phyloP scores from a whole-genome alignment of 1,284 basidiomycete genomes.

The Taiwanofungus camphoratus region DNA sequence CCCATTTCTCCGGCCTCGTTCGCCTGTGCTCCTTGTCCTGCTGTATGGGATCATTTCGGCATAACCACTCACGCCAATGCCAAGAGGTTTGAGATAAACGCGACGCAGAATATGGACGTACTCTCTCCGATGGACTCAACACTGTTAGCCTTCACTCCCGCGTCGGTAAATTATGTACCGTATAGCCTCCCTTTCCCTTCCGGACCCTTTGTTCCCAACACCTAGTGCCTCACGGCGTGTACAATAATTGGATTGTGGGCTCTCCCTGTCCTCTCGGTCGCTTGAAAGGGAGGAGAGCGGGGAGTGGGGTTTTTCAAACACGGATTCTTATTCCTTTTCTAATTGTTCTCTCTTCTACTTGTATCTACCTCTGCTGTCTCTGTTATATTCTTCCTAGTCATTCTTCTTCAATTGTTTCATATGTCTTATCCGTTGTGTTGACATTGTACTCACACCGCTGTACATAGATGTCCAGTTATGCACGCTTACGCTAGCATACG shows the following conservation, averaged over 20 bases:
- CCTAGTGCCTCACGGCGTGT: conserved; percentile 12
- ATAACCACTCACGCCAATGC: conserved; percentile 3
- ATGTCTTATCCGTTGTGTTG: background rate
- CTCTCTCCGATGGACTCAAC: conserved; percentile 6
- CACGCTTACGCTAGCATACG: background rate
- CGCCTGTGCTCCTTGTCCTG: conserved; percentile 9
- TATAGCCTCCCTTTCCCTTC: conserved; percentile 14
- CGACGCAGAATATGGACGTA: conserved; percentile 1
- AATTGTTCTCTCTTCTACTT: background rate
- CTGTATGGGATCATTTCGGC: conserved; percentile 10
- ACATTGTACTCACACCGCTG: background rate
- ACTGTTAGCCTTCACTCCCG: conserved; percentile 7
- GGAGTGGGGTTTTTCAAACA: conserved; percentile 12
- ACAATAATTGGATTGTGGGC: conserved; percentile 12
- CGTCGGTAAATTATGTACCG: background rate
- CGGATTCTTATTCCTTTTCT: conserved; percentile 12
- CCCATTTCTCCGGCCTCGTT: conserved; percentile 16
- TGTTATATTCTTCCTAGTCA: conserved; percentile 1
- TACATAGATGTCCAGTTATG: background rate
- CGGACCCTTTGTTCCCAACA: conserved; percentile 12
- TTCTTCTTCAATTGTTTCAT: background rate
- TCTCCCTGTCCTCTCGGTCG: conserved; percentile 22
- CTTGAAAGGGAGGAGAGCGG: conserved; percentile 24
- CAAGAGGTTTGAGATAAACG: conserved; percentile 6
- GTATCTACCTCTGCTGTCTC: conserved; percentile 1